Evolutionary conservation across 768 basidiomycete species (phyloP).

Genomic region (Dioszegia crocea): DNA sequence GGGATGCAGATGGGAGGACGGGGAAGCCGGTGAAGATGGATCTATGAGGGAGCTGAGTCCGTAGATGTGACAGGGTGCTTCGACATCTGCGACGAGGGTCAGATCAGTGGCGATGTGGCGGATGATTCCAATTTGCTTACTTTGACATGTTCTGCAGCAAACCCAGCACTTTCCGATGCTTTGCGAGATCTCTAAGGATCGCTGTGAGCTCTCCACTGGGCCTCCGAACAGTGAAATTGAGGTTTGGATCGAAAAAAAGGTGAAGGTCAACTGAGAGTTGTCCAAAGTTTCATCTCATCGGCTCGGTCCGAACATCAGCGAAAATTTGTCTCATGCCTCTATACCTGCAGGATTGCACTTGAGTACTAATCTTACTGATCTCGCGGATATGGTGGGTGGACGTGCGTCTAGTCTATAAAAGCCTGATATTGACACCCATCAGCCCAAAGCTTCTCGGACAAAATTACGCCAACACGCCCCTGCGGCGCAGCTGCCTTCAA

Average conservation of each 20-base stretch:
- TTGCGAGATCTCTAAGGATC: no score
- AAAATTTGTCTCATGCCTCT: not conserved
- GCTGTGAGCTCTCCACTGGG: no score
- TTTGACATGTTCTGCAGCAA: slow-evolving; percentile 6
- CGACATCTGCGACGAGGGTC: not conserved
- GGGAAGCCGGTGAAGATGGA: slow-evolving; percentile 6
- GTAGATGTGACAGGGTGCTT: slow-evolving; percentile 3
- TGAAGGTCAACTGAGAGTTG: no score
- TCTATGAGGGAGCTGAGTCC: slow-evolving; percentile 1
- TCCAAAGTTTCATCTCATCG: not conserved
- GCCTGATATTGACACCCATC: not conserved
- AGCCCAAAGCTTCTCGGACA: slow-evolving; percentile 12
- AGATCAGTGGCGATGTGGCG: not conserved
- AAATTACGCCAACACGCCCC: slow-evolving; percentile 23
- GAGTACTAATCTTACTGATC: not conserved
- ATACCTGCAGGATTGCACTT: not conserved
- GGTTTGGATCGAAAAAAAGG: no score
- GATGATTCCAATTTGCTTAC: not conserved
- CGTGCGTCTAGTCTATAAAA: not conserved
- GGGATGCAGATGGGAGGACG: slow-evolving; percentile 2
- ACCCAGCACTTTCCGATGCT: no score
- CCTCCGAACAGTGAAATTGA: no score
- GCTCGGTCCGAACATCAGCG: not conserved
- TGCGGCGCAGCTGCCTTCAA: slow-evolving; percentile 19
- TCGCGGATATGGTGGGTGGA: not conserved